Conservation (phyloP, 164 flowering plant species). For the Berberis thunbergii region DNA sequence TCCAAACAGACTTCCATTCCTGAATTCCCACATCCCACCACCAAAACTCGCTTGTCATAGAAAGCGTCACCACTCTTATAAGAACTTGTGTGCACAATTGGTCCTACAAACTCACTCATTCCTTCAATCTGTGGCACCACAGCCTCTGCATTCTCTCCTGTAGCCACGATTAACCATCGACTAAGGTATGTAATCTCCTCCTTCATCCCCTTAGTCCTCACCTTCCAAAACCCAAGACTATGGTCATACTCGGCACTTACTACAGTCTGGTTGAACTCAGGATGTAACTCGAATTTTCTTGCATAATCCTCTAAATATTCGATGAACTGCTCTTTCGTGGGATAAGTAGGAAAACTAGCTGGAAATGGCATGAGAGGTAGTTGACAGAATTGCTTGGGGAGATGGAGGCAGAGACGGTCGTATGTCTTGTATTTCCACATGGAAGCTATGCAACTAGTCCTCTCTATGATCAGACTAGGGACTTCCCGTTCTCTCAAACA, state of each 20-base stretch:
- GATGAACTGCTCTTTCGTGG: constrained; percentile 61
- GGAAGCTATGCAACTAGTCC: constrained; percentile 60
- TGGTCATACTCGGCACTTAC: constrained; percentile 46
- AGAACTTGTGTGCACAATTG: constrained; percentile 51
- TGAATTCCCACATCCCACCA: constrained; percentile 93
- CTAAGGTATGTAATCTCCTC: constrained; percentile 40
- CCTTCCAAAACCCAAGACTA: constrained; percentile 41
- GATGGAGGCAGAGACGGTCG: constrained; percentile 69
- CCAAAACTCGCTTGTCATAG: constrained; percentile 56
- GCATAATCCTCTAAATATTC: constrained; percentile 47
- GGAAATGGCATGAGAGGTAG: constrained; percentile 75
- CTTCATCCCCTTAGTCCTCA: constrained; percentile 21
- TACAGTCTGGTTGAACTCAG: constrained; percentile 42
- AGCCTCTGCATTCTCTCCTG: constrained; percentile 91
- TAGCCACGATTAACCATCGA: constrained; percentile 80
- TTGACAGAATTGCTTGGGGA: constrained; percentile 72
- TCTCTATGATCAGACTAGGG: constrained; percentile 51
- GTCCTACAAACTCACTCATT: constrained; percentile 44
- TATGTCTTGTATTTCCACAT: constrained; percentile 69
- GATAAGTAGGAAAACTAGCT: constrained; percentile 50
- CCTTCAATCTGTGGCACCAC: constrained; percentile 65
- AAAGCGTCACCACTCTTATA: constrained; percentile 57
- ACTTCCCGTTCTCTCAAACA: constrained; percentile 47
- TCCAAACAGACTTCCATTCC: constrained; percentile 98
- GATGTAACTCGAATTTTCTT: constrained; percentile 27